These are phyloP conservation scores for Nitzschia sp. DNA, from an alignment of 108 stramenopile genomes.

Conservation along the genomic window DNA sequence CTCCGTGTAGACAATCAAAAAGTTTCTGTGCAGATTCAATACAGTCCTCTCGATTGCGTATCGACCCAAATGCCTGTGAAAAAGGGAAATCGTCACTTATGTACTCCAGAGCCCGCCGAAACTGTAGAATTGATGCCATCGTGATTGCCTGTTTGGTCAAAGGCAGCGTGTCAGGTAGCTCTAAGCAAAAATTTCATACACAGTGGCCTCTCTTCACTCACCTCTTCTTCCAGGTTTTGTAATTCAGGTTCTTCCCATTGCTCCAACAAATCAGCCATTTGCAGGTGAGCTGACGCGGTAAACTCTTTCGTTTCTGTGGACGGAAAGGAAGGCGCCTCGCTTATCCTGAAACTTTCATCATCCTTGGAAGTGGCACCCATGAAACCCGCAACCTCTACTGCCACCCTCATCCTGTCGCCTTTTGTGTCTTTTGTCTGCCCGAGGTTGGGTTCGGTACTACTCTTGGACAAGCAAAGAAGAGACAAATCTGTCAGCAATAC, in stretches of 20 bases:
- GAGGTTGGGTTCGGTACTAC: not conserved
- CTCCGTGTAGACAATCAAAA: conserved; percentile 28
- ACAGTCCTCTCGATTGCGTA: conserved; percentile 42
- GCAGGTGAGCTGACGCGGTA: not conserved
- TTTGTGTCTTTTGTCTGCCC: not conserved
- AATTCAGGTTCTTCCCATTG: conserved; percentile 38
- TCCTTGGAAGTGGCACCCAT: too few species aligned
- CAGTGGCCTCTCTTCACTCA: conserved; percentile 9
- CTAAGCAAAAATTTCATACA: too few species aligned
- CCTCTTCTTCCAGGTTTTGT: conserved; percentile 10
- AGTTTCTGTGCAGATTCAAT: conserved; percentile 42
- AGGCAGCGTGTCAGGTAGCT: too few species aligned
- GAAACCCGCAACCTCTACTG: not conserved
- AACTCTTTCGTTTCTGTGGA: not conserved
- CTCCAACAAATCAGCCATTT: conserved; percentile 27
- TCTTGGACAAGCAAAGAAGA: not conserved
- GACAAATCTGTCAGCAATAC: conserved; percentile 21
- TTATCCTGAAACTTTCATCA: not conserved
- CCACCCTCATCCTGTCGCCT: not conserved
- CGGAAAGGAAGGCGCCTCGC: too few species aligned
- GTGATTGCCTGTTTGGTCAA: not conserved
- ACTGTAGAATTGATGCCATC: conserved; percentile 46
- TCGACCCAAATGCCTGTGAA: conserved; percentile 46
- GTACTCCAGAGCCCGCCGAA: conserved; percentile 45
- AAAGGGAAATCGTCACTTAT: conserved; percentile 46